Evolutionary conservation across 768 basidiomycete species (phyloP), one percentile per base, ranked within the genome.

Genomic region (Lentinula sp.): DNA sequence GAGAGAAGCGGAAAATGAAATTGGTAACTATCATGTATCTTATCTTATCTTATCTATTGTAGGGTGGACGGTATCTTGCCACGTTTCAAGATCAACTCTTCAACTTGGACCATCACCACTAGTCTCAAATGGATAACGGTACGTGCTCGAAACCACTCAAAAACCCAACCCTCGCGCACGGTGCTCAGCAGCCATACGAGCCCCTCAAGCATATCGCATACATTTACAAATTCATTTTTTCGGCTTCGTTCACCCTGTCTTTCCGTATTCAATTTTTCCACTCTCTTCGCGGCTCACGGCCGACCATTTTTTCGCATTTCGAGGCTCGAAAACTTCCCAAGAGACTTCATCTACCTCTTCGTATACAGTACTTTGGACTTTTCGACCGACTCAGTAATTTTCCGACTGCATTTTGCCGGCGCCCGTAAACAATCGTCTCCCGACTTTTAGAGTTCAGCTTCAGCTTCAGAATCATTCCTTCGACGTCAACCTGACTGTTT

Each of bases 401-500:
- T 23, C 46, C 46, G 10, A 48, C 46, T 48, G 18, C 46, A 48
- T 48, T 28, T 23, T 48, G 46, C 46, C 46, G 46, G 46, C 46
- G 46, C 46, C 46, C 46, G 46, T 48, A 28, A 39, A n/a, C 18
- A n/a, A 48, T 23, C 46, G 46, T 48, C 37, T 39, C 21, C 46
- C 46, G 46, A 48, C 46, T 48, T 48, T 18, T 43, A n/a, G 16
- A 43, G 13, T 43, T 43, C 42, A 43, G 42, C 42, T 48, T 48
- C 46, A 23, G 46, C 46, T 48, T 48, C n/a, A n/a, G n/a, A 48
- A 48, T 48, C 18, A n/a, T 48, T 48, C 21, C 46, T 48, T 48
- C 46, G 21, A 48, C 18, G 9, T 48, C 46, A 48, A 21, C 57
- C 73, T 65, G 73, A 63, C 73, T 70, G 61, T 71, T 74, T 68